These are phyloP conservation scores for Penicillium coffeae DNA, from an alignment of 495 filamentous ascomycete genomes.

Conservation along the genomic window DNA sequence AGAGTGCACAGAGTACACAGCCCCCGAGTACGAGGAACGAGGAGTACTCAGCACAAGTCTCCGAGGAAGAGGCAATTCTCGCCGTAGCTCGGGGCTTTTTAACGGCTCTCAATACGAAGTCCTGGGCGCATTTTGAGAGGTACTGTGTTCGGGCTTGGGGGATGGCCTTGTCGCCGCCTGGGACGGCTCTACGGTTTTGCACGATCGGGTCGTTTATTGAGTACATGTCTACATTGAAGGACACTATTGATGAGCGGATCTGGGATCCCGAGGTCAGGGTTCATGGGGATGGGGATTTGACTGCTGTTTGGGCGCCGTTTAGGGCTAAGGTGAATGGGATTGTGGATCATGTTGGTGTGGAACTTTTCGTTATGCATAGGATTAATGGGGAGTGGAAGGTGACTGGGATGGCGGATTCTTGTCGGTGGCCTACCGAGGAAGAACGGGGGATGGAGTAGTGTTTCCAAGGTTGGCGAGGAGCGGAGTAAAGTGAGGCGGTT, in stretches of 20 bases:
- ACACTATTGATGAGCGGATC: slow-evolving; percentile 36
- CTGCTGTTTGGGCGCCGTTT: slow-evolving; percentile 41
- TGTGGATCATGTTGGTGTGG: slow-evolving; percentile 40
- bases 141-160: slow-evolving; percentile 37
- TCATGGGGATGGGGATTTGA: slow-evolving; percentile 28
- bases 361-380: slow-evolving; percentile 38
- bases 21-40: neutral
- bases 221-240: slow-evolving; percentile 26
- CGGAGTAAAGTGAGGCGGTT: neutral
- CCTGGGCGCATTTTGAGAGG: slow-evolving; percentile 32
- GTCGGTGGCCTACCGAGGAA: slow-evolving; percentile 32
- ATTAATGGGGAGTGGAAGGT: slow-evolving; percentile 38
- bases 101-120: slow-evolving; percentile 29
- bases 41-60: slow-evolving; percentile 8
- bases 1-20: too few species aligned
- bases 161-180: slow-evolving; percentile 36
- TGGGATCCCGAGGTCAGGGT: slow-evolving; percentile 38
- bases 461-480: neutral
- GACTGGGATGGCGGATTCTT: slow-evolving; percentile 40
- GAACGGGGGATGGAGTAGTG: slow-evolving; percentile 28
- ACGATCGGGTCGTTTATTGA: slow-evolving; percentile 39
- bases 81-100: slow-evolving; percentile 32
- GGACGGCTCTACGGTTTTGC: slow-evolving; percentile 33
- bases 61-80: slow-evolving; percentile 34
- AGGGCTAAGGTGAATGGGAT: slow-evolving; percentile 36